Evolutionary conservation across 805 yeast genomes (phyloP).

Genomic region (Candida golubevii): DNA sequence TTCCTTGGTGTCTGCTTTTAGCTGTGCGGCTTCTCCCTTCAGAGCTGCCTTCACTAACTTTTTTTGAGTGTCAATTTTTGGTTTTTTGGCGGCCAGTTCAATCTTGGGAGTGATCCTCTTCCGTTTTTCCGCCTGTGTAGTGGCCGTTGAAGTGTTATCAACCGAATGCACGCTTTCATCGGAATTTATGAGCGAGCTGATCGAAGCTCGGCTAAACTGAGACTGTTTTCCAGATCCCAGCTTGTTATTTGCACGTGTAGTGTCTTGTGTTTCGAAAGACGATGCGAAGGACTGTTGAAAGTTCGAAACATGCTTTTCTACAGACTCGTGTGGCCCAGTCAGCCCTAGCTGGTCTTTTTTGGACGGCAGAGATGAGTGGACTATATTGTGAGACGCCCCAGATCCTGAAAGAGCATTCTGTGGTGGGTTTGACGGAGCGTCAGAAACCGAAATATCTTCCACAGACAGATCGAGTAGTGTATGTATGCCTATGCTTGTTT

Average conservation of each 20-base stretch:
- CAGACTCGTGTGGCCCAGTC: not conserved
- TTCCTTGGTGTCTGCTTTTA: constrained; percentile 6
- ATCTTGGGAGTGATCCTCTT: constrained; percentile 13
- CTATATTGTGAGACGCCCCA: too few relatives aligned
- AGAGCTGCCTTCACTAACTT: constrained; percentile 4
- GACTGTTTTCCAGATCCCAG: constrained; percentile 2
- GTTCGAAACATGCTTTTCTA: not conserved
- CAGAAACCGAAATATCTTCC: not conserved
- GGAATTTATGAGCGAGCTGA: constrained; percentile 36
- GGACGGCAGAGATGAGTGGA: too few relatives aligned
- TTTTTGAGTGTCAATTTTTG: constrained; percentile 6
- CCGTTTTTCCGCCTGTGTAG: constrained; percentile 3
- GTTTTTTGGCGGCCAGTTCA: constrained; percentile 11
- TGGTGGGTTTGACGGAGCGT: not conserved
- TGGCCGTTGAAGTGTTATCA: constrained; percentile 6
- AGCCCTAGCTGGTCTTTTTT: not conserved
- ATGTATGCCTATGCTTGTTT: constrained; percentile 24
- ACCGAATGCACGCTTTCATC: constrained; percentile 19
- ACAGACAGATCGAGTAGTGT: constrained; percentile 10
- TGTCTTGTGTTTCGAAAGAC: too few relatives aligned
- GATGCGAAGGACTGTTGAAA: not conserved
- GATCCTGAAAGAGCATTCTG: not conserved
- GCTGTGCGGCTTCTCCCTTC: constrained; percentile 8
- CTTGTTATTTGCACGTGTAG: too few relatives aligned
- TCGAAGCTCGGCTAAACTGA: constrained; percentile 30